A percentile compares a stretch with the other conserved stretches of the same genome.
phyloP scores from a whole-genome alignment of 1,284 basidiomycete species.

The Irpex sp. region DNA sequence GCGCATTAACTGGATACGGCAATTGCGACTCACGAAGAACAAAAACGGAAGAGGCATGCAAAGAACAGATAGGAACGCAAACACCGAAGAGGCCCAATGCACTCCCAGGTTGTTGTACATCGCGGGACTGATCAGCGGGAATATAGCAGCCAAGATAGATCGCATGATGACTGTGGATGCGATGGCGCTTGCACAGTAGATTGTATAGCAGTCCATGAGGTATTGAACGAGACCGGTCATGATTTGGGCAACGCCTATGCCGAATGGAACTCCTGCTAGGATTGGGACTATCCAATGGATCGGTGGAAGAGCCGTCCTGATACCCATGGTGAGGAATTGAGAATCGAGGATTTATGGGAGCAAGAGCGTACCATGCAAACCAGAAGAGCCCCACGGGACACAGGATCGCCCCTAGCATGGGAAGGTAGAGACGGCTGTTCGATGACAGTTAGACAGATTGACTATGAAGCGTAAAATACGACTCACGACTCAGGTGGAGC shows the following conservation, averaged over 20 bases:
- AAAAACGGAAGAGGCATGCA: conserved; percentile 54
- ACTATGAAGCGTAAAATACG: background rate
- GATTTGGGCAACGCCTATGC: conserved; percentile 56
- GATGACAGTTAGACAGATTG: no score
- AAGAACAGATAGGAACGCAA: conserved; percentile 51
- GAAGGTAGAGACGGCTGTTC: conserved; percentile 54
- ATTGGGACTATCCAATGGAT: conserved; percentile 64
- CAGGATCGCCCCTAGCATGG: conserved; percentile 50
- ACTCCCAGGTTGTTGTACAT: conserved; percentile 60
- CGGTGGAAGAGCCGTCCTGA: conserved; percentile 51
- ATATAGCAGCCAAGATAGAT: conserved; percentile 59
- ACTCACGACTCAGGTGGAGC: conserved; percentile 61
- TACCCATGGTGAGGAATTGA: background rate
- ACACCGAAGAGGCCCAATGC: conserved; percentile 63
- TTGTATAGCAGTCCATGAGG: conserved; percentile 61
- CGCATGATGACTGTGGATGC: conserved; percentile 70
- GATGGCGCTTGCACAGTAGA: conserved; percentile 65
- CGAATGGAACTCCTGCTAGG: conserved; percentile 62
- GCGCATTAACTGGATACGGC: background rate
- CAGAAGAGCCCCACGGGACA: conserved; percentile 64
- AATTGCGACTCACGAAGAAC: conserved; percentile 39
- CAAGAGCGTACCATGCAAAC: conserved; percentile 42
- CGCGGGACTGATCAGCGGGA: conserved; percentile 56
- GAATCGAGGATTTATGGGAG: background rate
- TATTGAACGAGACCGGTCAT: conserved; percentile 59